A percentile compares a stretch with the other conserved stretches of the same genome.
These are phyloP conservation scores for Aspergillus nidulans DNA, from an alignment of 495 filamentous ascomycete species.

Conservation along the genomic window DNA sequence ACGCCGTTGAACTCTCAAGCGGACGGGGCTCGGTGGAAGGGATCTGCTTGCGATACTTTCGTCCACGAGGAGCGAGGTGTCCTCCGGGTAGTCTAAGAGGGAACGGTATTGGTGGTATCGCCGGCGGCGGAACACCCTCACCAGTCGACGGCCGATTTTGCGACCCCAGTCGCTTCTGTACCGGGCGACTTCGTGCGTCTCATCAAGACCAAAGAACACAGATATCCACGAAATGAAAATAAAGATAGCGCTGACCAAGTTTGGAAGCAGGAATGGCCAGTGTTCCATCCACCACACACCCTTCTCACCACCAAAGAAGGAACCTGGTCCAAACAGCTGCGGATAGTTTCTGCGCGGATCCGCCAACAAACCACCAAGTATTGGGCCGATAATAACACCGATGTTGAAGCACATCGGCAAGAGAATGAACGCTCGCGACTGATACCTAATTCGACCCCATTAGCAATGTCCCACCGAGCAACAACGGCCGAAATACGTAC, in stretches of 20 bases:
- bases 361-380: constrained; percentile 64
- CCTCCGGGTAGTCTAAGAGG: constrained; percentile 22
- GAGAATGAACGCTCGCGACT: constrained; percentile 73
- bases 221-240: constrained; percentile 42
- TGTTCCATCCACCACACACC: constrained; percentile 57
- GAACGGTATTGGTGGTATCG: constrained; percentile 25
- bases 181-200: constrained; percentile 50
- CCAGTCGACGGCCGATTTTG: constrained; percentile 40
- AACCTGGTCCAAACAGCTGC: constrained; percentile 59
- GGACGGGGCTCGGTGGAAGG: constrained; percentile 24
- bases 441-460: constrained; percentile 39
- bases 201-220: constrained; percentile 56
- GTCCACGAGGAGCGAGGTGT: constrained; percentile 31
- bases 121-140: constrained; percentile 27
- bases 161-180: constrained; percentile 48
- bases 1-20: constrained; percentile 13
- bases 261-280: constrained; percentile 62
- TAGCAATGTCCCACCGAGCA: not conserved
- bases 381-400: constrained; percentile 64
- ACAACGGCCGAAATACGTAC: constrained; percentile 19
- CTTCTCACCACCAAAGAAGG: constrained; percentile 42
- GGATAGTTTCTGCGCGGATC: constrained; percentile 66
- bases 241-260: constrained; percentile 54
- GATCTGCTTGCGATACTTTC: constrained; percentile 26
- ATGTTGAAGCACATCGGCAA: constrained; percentile 76